Conservation (phyloP, 306 rosid species). For the Gleditsia sinensis region DNA sequence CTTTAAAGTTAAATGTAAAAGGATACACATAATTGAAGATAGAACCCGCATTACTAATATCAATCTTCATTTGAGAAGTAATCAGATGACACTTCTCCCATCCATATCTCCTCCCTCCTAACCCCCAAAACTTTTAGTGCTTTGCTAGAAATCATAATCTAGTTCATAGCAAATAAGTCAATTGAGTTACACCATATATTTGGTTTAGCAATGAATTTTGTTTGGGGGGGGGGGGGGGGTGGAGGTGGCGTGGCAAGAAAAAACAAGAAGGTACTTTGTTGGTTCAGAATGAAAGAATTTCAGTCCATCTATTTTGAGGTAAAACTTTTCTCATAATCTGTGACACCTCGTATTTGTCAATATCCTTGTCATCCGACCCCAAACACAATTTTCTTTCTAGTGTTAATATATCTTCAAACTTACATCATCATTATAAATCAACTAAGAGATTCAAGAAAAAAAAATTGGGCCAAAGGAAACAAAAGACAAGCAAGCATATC, state of each 20-base stretch:
- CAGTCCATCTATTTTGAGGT: slow-evolving; percentile 8
- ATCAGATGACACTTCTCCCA: neutral
- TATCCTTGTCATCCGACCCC: slow-evolving; percentile 7
- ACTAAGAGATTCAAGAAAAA: slow-evolving; percentile 14
- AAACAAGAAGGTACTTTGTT: neutral
- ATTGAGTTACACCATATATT: neutral
- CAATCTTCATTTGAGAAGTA: slow-evolving; percentile 2
- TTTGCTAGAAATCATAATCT: neutral
- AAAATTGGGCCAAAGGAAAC: neutral
- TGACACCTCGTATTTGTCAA: neutral
- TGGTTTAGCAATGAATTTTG: neutral
- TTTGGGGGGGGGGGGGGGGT: neutral
- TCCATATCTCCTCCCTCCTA: slow-evolving; percentile 1
- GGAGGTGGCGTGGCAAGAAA: neutral
- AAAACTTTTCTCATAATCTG: slow-evolving; percentile 7
- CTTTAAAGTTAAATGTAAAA: neutral
- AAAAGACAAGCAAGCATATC: neutral
- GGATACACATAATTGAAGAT: neutral
- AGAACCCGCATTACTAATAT: neutral
- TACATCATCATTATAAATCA: slow-evolving; percentile 9
- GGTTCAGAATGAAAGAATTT: slow-evolving; percentile 12
- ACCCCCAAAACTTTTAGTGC: neutral
- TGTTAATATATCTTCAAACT: neutral
- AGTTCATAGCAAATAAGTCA: neutral
- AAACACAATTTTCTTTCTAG: neutral